Conservation (phyloP, 1,139 yeast species). For the Hansenula anomala region DNA sequence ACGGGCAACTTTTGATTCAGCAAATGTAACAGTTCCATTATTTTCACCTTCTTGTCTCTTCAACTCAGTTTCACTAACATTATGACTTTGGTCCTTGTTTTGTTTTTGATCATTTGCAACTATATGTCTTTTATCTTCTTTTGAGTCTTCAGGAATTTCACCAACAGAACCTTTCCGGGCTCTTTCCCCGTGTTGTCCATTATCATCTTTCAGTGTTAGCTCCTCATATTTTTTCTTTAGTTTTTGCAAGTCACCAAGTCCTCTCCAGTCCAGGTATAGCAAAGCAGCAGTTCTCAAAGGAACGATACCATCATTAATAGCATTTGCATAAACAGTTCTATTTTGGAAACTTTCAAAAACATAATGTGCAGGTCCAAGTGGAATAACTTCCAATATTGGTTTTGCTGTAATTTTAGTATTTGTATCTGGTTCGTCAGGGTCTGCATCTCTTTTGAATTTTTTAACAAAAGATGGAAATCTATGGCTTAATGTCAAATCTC, state of each 20-base stretch:
- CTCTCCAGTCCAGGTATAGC: conserved; percentile 67
- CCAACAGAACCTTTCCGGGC: conserved; percentile 18
- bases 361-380: conserved; percentile 43
- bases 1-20: no score
- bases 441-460: conserved; percentile 3
- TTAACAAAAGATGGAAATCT: conserved; percentile 23
- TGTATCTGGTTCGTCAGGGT: conserved; percentile 4
- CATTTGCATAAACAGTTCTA: conserved; percentile 37
- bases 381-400: conserved; percentile 48
- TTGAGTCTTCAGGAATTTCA: conserved; percentile 30
- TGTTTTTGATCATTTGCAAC: not conserved
- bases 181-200: conserved; percentile 9
- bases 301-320: conserved; percentile 77
- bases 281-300: conserved; percentile 86
- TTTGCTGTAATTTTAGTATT: conserved; percentile 26
- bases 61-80: not conserved
- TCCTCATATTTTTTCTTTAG: conserved; percentile 25
- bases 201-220: conserved; percentile 7
- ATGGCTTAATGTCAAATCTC: conserved; percentile 47
- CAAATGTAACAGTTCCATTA: no score
- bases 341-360: conserved; percentile 42
- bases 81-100: not conserved
- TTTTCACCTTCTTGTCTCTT: no score
- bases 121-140: not conserved
- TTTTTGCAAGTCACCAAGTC: conserved; percentile 43